Evolutionary conservation across 495 filamentous ascomycete genomes (phyloP).

Genomic region (Oidiodendron maius): DNA sequence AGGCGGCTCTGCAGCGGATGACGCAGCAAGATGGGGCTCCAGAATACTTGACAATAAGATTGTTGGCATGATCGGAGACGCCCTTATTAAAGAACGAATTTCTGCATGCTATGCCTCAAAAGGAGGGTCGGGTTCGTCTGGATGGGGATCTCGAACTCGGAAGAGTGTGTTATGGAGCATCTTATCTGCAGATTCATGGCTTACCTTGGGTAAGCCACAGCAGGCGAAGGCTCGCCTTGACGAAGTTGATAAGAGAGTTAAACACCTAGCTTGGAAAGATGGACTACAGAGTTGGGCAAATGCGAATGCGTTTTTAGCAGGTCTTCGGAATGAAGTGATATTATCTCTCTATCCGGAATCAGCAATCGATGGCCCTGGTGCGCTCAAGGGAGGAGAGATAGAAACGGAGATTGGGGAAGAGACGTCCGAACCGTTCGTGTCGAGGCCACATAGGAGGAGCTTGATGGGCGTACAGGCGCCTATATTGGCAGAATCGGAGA

Average conservation of each 20-base stretch:
- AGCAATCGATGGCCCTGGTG: slow-evolving; percentile 30
- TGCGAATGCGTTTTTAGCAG: slow-evolving; percentile 58
- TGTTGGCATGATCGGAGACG: slow-evolving; percentile 66
- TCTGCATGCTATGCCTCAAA: slow-evolving; percentile 77
- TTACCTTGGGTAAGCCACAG: slow-evolving; percentile 59
- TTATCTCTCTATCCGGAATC: slow-evolving; percentile 36
- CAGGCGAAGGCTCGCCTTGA: slow-evolving; percentile 68
- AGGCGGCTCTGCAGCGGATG: slow-evolving; percentile 74
- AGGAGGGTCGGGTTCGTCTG: slow-evolving; percentile 52
- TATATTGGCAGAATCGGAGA: slow-evolving; percentile 34
- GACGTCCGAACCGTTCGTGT: slow-evolving; percentile 48
- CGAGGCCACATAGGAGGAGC: slow-evolving; percentile 33
- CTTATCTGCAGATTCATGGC: slow-evolving; percentile 77
- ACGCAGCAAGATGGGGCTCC: slow-evolving; percentile 79
- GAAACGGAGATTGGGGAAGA: slow-evolving; percentile 51
- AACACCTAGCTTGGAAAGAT: slow-evolving; percentile 47
- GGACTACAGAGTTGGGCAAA: slow-evolving; percentile 47
- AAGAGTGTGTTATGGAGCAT: slow-evolving; percentile 91
- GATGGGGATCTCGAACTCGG: slow-evolving; percentile 62
- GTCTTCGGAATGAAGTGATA: slow-evolving; percentile 53
- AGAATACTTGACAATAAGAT: slow-evolving; percentile 72
- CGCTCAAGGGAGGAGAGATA: slow-evolving; percentile 19
- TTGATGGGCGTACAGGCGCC: slow-evolving; percentile 30
- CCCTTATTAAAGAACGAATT: slow-evolving; percentile 76
- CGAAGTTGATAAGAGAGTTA: slow-evolving; percentile 64